These are phyloP conservation scores for Ascochyta viciae-villosae DNA, from an alignment of 2,329 filamentous ascomycete genomes.

Conservation along the genomic window DNA sequence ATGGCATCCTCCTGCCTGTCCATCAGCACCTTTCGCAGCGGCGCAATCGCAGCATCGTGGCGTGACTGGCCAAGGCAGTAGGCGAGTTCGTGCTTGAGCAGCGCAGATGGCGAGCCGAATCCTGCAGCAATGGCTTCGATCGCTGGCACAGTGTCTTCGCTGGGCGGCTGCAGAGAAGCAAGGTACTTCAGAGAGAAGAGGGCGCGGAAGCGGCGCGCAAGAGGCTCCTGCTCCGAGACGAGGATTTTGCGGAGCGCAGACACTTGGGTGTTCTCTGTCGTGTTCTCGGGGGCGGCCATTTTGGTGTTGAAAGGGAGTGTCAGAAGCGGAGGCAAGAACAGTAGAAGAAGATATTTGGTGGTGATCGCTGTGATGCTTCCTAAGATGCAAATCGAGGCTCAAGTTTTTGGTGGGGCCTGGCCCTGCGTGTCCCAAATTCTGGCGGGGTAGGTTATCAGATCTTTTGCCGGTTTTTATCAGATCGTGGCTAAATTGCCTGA, in stretches of 20 bases:
- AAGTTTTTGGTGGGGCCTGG: slow-evolving; percentile 35
- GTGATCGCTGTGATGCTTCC: slow-evolving; percentile 10
- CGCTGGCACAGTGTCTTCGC: slow-evolving; percentile 65
- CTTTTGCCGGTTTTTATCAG: slow-evolving; percentile 19
- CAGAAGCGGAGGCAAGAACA: neutral
- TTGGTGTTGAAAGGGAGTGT: slow-evolving; percentile 8
- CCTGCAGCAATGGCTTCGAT: slow-evolving; percentile 85
- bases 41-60: slow-evolving; percentile 75
- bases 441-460: slow-evolving; percentile 32
- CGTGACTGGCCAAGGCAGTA: slow-evolving; percentile 95
- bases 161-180: slow-evolving; percentile 70
- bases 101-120: slow-evolving; percentile 82
- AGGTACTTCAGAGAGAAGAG: slow-evolving; percentile 98
- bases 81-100: slow-evolving; percentile 95
- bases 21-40: slow-evolving; percentile 75
- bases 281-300: slow-evolving; percentile 36
- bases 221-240: slow-evolving; percentile 78
- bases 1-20: slow-evolving; percentile 87
- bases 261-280: slow-evolving; percentile 57
- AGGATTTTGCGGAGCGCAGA: slow-evolving; percentile 75
- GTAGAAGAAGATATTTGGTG: neutral
- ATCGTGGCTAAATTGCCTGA: neutral
- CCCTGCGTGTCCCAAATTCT: slow-evolving; percentile 7
- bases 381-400: slow-evolving; percentile 23
- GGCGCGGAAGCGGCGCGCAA: slow-evolving; percentile 90